phyloP scores from a whole-genome alignment of 257 asterid species.

The Agastache rugosa region DNA sequence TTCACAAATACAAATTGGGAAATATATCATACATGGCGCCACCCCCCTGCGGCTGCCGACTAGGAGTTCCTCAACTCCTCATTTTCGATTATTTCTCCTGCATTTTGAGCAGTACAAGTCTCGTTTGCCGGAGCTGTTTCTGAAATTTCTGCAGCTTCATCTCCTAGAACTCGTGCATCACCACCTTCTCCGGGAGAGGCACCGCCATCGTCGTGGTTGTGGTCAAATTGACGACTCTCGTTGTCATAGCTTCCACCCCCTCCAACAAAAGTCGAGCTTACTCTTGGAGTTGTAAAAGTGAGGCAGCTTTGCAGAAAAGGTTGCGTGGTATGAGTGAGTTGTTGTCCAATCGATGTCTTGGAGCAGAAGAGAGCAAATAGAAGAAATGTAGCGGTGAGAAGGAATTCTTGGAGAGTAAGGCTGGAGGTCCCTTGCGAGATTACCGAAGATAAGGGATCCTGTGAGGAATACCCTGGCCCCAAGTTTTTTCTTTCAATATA shows the following conservation, averaged over 20 bases:
- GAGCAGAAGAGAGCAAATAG: slow-evolving; percentile 51
- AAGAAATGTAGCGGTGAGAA: slow-evolving; percentile 39
- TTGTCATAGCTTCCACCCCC: neutral
- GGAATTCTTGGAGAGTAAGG: slow-evolving; percentile 43
- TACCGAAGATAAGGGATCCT: slow-evolving; percentile 34
- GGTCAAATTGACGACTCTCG: neutral
- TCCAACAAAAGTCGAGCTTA: neutral
- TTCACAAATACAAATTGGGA: neutral
- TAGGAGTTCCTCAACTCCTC: neutral
- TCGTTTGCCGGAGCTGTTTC: neutral
- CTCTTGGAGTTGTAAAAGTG: neutral
- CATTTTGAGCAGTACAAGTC: neutral
- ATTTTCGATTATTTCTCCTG: neutral
- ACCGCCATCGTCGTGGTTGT: neutral
- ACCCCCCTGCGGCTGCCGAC: neutral
- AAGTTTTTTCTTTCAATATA: slow-evolving; percentile 43
- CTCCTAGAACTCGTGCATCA: neutral
- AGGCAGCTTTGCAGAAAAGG: neutral
- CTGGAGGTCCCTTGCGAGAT: slow-evolving; percentile 44
- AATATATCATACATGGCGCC: neutral
- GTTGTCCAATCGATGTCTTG: slow-evolving; percentile 37
- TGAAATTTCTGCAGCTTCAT: neutral
- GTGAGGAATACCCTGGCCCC: slow-evolving; percentile 50
- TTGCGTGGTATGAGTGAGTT: neutral
- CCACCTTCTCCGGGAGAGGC: slow-evolving; percentile 4